phyloP scores from a whole-genome alignment of 805 yeast genomes.

The Wickerhamomyces sydowiorum region DNA sequence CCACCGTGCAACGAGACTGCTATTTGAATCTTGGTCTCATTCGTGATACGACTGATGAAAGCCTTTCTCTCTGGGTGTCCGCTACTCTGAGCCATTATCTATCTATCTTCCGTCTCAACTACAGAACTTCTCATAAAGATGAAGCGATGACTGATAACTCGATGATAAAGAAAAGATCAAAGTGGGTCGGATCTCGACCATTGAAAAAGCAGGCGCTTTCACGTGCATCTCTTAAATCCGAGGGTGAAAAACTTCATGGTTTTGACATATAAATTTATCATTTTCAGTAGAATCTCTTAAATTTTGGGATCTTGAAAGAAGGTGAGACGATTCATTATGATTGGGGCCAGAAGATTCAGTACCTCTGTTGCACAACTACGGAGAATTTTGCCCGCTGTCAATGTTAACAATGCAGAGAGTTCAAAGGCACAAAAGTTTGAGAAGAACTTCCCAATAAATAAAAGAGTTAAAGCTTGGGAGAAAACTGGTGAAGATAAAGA shows the following conservation, averaged over 20 bases:
- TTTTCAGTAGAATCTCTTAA: neutral
- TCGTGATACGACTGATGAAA: constrained; percentile 56
- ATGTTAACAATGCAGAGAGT: neutral
- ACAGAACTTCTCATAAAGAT: neutral
- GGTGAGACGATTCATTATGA: neutral
- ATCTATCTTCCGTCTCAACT: too few relatives aligned
- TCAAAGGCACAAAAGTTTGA: constrained; percentile 27
- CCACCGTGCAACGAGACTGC: constrained; percentile 87
- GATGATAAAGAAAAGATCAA: neutral
- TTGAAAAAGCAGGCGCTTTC: neutral
- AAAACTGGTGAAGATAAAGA: constrained; percentile 55
- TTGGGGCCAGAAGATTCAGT: neutral
- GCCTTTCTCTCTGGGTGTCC: constrained; percentile 26
- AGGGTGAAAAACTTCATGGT: neutral
- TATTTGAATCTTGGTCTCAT: constrained; percentile 90
- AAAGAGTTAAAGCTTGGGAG: constrained; percentile 60
- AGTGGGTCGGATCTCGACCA: neutral
- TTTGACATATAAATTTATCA: too few relatives aligned
- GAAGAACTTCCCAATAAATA: constrained; percentile 35
- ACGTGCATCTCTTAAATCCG: neutral
- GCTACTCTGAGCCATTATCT: neutral
- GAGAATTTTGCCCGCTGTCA: constrained; percentile 13
- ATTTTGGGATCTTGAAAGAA: too few relatives aligned
- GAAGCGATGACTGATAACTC: neutral
- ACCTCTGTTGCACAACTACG: neutral